These are phyloP conservation scores for Suillus weaverae DNA, from an alignment of 768 basidiomycete species.

Conservation along the genomic window DNA sequence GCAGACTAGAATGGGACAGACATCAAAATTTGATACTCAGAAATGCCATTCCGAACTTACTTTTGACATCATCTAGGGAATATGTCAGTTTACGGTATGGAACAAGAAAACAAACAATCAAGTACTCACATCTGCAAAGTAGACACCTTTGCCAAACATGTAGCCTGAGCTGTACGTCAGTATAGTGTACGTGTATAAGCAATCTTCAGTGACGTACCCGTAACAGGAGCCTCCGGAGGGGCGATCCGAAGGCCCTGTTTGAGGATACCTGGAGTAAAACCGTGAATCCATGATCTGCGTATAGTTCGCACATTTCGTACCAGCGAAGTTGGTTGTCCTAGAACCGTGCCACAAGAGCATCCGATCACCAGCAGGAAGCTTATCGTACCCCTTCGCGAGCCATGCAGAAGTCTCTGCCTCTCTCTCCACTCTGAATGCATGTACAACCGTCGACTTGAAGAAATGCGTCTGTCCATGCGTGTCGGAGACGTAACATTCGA, in stretches of 20 bases:
- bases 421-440: conserved; percentile 56
- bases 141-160: conserved; percentile 70
- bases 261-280: conserved; percentile 44
- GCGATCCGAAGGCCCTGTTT: conserved; percentile 65
- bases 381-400: conserved; percentile 45
- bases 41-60: conserved; percentile 25
- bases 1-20: conserved; percentile 41
- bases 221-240: conserved; percentile 60
- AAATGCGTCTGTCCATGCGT: conserved; percentile 60
- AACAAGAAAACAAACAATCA: not conserved
- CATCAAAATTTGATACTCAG: not conserved
- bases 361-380: conserved; percentile 47
- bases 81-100: not conserved
- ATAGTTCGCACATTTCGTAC: conserved; percentile 23
- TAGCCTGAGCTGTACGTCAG: conserved; percentile 33
- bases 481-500: conserved; percentile 49
- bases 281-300: not conserved
- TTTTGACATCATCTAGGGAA: conserved; percentile 61
- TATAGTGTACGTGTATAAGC: not conserved
- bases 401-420: conserved; percentile 40
- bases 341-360: conserved; percentile 66
- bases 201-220: conserved; percentile 29
- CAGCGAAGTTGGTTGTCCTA: conserved; percentile 62
- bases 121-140: conserved; percentile 57
- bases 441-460: conserved; percentile 40